Percentiles rank a stretch among this genome's conserved stretches.
Conservation (phyloP, 2,329 filamentous ascomycete genomes). For the Clonostachys byssicola region DNA sequence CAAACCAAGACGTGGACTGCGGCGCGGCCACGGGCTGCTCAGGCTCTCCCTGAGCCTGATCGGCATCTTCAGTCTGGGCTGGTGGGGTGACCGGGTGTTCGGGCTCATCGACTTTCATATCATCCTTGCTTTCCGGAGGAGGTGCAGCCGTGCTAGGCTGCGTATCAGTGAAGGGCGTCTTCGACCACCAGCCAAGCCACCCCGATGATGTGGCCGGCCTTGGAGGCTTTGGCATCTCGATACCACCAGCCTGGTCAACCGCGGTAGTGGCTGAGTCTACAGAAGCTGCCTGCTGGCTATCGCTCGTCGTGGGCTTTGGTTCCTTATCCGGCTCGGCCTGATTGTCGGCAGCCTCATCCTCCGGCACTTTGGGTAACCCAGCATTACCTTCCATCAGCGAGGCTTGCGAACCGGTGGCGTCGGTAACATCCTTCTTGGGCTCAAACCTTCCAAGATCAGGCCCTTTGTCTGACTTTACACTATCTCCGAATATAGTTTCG, state of each 20-base stretch:
- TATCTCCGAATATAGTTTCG: slow-evolving; percentile 57
- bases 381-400: not conserved
- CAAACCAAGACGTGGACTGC: slow-evolving; percentile 29
- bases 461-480: slow-evolving; percentile 36
- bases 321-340: not conserved
- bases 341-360: not conserved
- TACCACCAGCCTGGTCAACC: too few relatives aligned
- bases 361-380: not conserved
- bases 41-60: slow-evolving; percentile 7
- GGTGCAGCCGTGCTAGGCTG: slow-evolving; percentile 3
- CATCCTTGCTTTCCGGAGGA: slow-evolving; percentile 5
- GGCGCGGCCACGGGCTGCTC: slow-evolving; percentile 8
- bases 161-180: slow-evolving; percentile 16
- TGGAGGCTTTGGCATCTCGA: not conserved
- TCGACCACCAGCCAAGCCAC: slow-evolving; percentile 52
- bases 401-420: not conserved
- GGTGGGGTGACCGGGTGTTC: not conserved
- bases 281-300: not conserved
- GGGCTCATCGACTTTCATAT: slow-evolving; percentile 9
- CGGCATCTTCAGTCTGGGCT: slow-evolving; percentile 1
- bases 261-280: not conserved
- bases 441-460: slow-evolving; percentile 37
- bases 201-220: slow-evolving; percentile 31
- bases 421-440: slow-evolving; percentile 15
- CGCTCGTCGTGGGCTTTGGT: not conserved